Evolutionary conservation across 805 yeast genomes (phyloP).

Genomic region (Gaillardinia entomophila): DNA sequence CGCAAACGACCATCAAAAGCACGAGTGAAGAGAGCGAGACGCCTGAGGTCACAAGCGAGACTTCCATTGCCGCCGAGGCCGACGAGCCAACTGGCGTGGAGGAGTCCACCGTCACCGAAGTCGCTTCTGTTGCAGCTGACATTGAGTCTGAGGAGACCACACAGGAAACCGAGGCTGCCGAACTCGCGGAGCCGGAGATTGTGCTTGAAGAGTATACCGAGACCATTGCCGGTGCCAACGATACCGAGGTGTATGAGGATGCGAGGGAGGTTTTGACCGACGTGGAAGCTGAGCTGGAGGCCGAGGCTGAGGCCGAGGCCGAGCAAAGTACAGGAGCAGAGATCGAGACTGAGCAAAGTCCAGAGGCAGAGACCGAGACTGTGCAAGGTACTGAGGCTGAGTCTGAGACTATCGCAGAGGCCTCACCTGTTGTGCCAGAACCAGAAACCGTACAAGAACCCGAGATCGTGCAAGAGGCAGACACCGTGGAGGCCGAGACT

Average conservation of each 20-base stretch:
- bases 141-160: too few relatives aligned
- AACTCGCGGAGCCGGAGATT: too few relatives aligned
- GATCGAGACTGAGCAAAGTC: not conserved
- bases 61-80: constrained; percentile 6
- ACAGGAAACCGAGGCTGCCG: too few relatives aligned
- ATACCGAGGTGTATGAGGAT: not conserved
- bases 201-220: not conserved
- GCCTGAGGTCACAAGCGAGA: constrained; percentile 8
- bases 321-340: not conserved
- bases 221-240: constrained; percentile 1
- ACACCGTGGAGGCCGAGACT: constrained; percentile 1
- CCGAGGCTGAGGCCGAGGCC: not conserved
- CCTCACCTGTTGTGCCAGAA: too few relatives aligned
- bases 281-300: constrained; percentile 1
- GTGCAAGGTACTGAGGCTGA: not conserved
- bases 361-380: not conserved
- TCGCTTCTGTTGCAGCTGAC: not conserved
- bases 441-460: constrained; percentile 1
- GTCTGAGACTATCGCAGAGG: not conserved
- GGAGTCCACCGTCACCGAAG: not conserved
- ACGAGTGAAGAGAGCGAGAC: constrained; percentile 7
- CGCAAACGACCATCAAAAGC: too few relatives aligned
- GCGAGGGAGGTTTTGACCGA: not conserved
- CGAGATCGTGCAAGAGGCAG: not conserved
- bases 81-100: constrained; percentile 1